Evolutionary conservation across 495 filamentous ascomycete species (phyloP).

Genomic region (Venustampulla echinocandica): DNA sequence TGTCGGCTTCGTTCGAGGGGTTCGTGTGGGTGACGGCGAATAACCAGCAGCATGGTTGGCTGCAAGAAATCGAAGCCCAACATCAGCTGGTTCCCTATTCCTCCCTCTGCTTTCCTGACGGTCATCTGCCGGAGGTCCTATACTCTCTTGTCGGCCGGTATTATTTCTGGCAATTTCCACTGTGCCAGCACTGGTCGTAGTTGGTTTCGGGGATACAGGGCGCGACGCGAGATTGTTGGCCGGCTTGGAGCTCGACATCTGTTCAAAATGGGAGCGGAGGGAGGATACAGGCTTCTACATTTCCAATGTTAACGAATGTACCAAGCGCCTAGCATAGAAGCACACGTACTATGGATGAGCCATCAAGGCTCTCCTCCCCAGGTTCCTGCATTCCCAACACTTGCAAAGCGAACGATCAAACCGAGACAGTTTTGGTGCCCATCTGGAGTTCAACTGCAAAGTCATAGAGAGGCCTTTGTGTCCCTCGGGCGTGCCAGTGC

Average conservation of each 20-base stretch:
- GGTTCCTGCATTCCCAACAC: slow-evolving; percentile 19
- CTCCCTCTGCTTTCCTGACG: slow-evolving; percentile 9
- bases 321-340: not conserved
- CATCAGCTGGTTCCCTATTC: slow-evolving; percentile 6
- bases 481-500: not conserved
- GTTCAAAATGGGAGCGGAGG: slow-evolving; percentile 86
- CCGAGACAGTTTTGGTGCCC: slow-evolving; percentile 6
- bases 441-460: slow-evolving; percentile 8
- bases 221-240: slow-evolving; percentile 22
- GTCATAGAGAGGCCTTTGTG: slow-evolving; percentile 12
- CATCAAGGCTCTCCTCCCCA: slow-evolving; percentile 38
- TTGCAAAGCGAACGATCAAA: slow-evolving; percentile 7
- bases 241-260: slow-evolving; percentile 52
- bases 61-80: slow-evolving; percentile 7
- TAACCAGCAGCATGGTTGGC: slow-evolving; percentile 10
- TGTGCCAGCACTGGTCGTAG: not conserved
- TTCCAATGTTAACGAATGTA: slow-evolving; percentile 20
- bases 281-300: slow-evolving; percentile 75
- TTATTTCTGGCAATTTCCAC: not conserved
- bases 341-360: slow-evolving; percentile 51
- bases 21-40: slow-evolving; percentile 32
- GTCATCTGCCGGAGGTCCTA: slow-evolving; percentile 2
- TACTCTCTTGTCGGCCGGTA: not conserved
- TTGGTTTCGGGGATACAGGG: slow-evolving; percentile 27
- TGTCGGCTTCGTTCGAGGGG: slow-evolving; percentile 5